Percentiles rank a stretch among this genome's conserved stretches.
These are phyloP conservation scores for Escallonia rubra DNA, from an alignment of 129 eudicot genomes.

Conservation along the genomic window DNA sequence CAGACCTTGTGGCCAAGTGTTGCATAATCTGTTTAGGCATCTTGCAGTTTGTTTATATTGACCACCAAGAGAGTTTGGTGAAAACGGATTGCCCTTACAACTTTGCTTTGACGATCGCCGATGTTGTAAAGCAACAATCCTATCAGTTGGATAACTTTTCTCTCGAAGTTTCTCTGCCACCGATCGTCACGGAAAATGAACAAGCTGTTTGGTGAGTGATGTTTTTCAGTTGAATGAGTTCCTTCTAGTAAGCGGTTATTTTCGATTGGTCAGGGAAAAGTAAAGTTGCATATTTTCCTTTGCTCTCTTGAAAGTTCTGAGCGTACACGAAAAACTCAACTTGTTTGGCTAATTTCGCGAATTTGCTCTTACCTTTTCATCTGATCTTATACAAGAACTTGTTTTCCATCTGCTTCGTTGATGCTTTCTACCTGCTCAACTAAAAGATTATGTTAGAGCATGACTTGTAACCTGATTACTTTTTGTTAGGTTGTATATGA, in stretches of 20 bases:
- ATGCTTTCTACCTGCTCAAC: not conserved
- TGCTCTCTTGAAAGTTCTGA: too few species aligned
- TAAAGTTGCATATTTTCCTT: not conserved
- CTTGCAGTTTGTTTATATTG: conserved; percentile 54
- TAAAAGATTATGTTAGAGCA: not conserved
- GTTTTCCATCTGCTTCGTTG: not conserved
- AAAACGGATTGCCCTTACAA: conserved; percentile 44
- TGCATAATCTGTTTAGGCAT: conserved; percentile 78
- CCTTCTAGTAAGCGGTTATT: not conserved
- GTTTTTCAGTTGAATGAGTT: not conserved
- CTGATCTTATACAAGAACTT: not conserved
- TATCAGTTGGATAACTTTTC: conserved; percentile 51
- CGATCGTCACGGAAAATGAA: conserved; percentile 56
- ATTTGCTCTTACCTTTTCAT: not conserved
- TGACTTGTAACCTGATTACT: not conserved
- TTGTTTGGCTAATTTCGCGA: not conserved
- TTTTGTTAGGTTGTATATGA: conserved; percentile 52
- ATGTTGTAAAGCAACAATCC: conserved; percentile 43
- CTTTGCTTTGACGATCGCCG: conserved; percentile 51
- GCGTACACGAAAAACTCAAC: not conserved
- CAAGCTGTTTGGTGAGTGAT: conserved; percentile 50
- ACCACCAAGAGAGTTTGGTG: conserved; percentile 34
- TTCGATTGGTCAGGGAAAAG: too few species aligned
- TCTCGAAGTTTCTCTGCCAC: conserved; percentile 78
- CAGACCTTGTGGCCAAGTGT: conserved; percentile 21